Conservation (phyloP, 1,139 yeast genomes). For the Pichia sp. region DNA sequence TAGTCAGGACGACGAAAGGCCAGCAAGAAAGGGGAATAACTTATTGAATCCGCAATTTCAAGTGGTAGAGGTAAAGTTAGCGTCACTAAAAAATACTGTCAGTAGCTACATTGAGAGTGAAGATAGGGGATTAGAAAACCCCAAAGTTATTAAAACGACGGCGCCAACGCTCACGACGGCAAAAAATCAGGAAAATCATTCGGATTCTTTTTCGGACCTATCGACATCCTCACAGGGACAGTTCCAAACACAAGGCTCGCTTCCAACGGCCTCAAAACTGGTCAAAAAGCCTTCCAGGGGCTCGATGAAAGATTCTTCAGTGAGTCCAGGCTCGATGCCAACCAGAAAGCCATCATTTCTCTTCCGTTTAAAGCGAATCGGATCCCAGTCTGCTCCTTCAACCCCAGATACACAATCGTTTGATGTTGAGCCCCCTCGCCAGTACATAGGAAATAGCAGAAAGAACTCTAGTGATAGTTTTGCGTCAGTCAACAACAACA, state of each 20-base stretch:
- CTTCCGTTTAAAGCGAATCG: constrained; percentile 9
- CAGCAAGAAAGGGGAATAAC: neutral
- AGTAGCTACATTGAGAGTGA: constrained; percentile 4
- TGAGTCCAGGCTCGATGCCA: constrained; percentile 1
- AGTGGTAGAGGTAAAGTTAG: constrained; percentile 20
- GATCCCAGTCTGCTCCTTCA: constrained; percentile 9
- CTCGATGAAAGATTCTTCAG: neutral
- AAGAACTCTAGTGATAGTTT: neutral
- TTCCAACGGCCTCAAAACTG: neutral
- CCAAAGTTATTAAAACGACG: neutral
- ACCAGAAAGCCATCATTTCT: constrained; percentile 10
- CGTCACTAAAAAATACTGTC: constrained; percentile 18
- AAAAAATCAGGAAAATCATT: neutral
- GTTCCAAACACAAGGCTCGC: neutral
- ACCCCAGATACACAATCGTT: constrained; percentile 5
- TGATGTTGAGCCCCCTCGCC: constrained; percentile 1
- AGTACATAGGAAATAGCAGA: neutral
- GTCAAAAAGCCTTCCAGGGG: neutral
- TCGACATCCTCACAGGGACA: neutral
- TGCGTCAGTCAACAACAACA: neutral
- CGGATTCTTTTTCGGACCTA: neutral
- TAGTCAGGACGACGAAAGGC: neutral
- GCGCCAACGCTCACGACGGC: neutral
- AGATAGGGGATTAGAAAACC: neutral
- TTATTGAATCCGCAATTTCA: constrained; percentile 18